Percentiles rank a stretch among this genome's conserved stretches.
Evolutionary conservation across 2,329 filamentous ascomycete genomes (phyloP).

Genomic region (Aureobasidium pullulans): DNA sequence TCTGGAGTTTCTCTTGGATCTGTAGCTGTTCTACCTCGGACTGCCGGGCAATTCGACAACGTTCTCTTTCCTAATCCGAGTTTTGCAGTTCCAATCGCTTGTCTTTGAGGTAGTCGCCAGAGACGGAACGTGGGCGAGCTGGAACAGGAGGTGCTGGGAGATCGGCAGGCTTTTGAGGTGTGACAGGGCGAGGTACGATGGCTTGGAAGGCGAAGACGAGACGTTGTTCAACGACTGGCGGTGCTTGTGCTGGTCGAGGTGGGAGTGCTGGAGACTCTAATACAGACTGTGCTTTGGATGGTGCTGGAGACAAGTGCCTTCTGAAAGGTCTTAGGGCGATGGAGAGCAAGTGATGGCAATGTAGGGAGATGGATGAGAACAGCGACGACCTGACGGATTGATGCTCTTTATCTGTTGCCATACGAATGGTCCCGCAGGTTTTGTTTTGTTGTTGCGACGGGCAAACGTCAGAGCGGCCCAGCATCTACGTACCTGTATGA

Average conservation of each 20-base stretch:
- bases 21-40: neutral
- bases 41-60: neutral
- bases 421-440: neutral
- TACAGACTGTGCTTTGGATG: neutral
- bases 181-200: neutral
- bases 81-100: neutral
- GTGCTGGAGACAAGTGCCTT: neutral
- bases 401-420: neutral
- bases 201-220: neutral
- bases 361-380: neutral
- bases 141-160: neutral
- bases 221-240: neutral
- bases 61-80: neutral
- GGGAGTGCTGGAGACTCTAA: neutral
- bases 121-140: neutral
- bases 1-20: neutral
- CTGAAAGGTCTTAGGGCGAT: neutral
- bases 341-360: neutral
- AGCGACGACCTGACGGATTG: neutral
- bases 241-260: neutral
- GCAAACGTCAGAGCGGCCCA: constrained; percentile 5
- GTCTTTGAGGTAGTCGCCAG: neutral
- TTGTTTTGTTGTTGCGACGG: neutral
- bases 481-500: constrained; percentile 4
- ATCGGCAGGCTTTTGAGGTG: neutral